Base-by-base conservation (phyloP, 768 basidiomycete species). In the Kwoniella dendrophila region DNA sequence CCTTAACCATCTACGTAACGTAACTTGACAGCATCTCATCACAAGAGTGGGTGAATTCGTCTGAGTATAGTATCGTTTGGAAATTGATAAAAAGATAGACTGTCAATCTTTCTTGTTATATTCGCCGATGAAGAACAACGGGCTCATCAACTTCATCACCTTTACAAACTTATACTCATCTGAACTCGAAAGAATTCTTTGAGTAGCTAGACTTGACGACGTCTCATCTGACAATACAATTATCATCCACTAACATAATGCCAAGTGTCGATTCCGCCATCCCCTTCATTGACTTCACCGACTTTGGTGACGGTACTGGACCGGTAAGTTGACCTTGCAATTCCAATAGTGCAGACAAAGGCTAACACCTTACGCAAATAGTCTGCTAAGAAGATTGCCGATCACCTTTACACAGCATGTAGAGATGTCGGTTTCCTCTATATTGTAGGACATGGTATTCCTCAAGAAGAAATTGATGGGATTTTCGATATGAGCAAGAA, bases 341-440 rank as follows among this genome's bases (percentile, higher is more conserved):
- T 8, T 38, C 26, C 36, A 27, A 26, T 38, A 36, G 16, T 11
- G 16, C 36, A 30, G 41, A 26, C 24, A 4, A 24, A 18, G 8
- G 3, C 18, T 22, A 5, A 33, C 49, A 22, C 5, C 20, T 11
- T 11, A 10, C 20, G 30, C 4, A 7, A 14, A 51, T 33, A 55
- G 56, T n/a, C 27, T 20, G 68, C 62, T 2, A 43, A 48, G 20
- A 54, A 48, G 3, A 64, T 72, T 26, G 71, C 57, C 10, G 27
- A 62, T 27, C 44, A 52, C 12, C 62, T 72, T 45, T 70, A 68
- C 50, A 34, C 54, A 4, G 73, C 73, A 2, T 72, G 69, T 52
- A 54, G 64, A 24, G 71, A 72, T 44, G 71, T 70, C 24, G 73
- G 73, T 0, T 75, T 75, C 52, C 67, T 64, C 18, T 75, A 75